Conservation (phyloP, 177 flowering plant genomes). For the Tripterygium wilfordii region DNA sequence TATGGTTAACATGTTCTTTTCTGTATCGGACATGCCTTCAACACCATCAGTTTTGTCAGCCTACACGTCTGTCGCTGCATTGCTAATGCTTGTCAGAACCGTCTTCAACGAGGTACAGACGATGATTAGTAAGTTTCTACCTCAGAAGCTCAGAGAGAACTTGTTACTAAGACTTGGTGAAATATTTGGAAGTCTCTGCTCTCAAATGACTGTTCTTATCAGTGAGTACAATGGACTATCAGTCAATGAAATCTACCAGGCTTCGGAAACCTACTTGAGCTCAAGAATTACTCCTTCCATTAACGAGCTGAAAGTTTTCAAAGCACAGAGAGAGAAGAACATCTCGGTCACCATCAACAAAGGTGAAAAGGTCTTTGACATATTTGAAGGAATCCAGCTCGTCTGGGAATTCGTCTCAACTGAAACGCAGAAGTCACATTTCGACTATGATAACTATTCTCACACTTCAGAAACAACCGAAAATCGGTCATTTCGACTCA, state of each 20-base stretch:
- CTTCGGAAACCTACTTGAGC: constrained; percentile 5
- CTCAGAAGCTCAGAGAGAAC: constrained; percentile 4
- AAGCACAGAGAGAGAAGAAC: neutral
- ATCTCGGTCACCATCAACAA: constrained; percentile 6
- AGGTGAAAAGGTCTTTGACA: constrained; percentile 11
- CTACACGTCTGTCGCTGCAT: constrained; percentile 18
- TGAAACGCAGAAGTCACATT: too few relatives aligned
- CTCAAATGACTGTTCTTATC: constrained; percentile 9
- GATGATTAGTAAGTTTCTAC: constrained; percentile 5
- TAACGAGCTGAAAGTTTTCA: constrained; percentile 5
- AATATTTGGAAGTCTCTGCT: neutral
- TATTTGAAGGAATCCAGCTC: constrained; percentile 6
- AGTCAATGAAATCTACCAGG: constrained; percentile 7
- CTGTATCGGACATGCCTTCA: constrained; percentile 15
- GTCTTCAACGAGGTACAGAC: constrained; percentile 5
- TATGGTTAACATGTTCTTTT: too few relatives aligned
- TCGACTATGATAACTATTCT: too few relatives aligned
- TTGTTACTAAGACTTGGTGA: neutral
- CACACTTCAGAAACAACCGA: too few relatives aligned
- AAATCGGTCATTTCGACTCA: constrained; percentile 6
- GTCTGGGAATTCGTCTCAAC: constrained; percentile 5
- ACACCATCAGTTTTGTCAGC: constrained; percentile 20
- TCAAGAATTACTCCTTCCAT: constrained; percentile 2
- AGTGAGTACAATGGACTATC: constrained; percentile 6
- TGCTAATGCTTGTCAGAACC: constrained; percentile 4